Evolutionary conservation across 2,329 filamentous ascomycete species (phyloP).

Genomic region (Cytospora chrysosperma): DNA sequence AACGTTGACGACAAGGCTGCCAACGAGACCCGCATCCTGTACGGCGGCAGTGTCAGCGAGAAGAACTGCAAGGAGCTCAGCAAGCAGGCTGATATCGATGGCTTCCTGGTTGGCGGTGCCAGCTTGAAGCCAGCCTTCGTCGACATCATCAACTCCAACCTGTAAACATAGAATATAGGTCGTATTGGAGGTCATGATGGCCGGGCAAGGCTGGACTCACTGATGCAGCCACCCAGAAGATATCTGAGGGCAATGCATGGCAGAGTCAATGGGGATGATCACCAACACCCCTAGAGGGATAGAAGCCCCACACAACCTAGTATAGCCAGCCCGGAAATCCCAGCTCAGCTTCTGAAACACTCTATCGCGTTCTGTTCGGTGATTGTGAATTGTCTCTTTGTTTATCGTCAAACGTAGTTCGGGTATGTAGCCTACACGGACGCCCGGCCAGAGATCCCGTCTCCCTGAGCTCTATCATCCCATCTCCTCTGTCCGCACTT

Average conservation of each 20-base stretch:
- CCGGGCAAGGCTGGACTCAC: not conserved
- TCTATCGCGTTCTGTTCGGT: not conserved
- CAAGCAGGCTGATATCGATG: slow-evolving; percentile 93
- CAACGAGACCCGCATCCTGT: slow-evolving; percentile 89
- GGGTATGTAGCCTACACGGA: slow-evolving; percentile 12
- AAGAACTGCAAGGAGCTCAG: slow-evolving; percentile 96
- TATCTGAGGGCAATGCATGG: not conserved
- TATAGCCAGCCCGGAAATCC: slow-evolving; percentile 10
- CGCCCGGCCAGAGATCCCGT: not conserved
- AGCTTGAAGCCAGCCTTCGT: slow-evolving; percentile 90
- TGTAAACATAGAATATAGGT: slow-evolving; percentile 37
- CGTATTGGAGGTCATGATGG: slow-evolving; percentile 5
- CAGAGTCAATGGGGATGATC: not conserved
- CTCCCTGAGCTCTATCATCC: not conserved
- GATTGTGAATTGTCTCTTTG: not conserved
- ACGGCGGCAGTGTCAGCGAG: slow-evolving; percentile 94
- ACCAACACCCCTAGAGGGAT: not conserved
- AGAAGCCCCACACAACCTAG: not conserved
- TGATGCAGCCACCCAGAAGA: not conserved
- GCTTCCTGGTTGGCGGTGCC: slow-evolving; percentile 94
- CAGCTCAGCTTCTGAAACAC: slow-evolving; percentile 3
- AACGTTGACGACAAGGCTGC: slow-evolving; percentile 73
- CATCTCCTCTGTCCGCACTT: not conserved
- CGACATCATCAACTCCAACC: slow-evolving; percentile 59
- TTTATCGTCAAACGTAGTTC: slow-evolving; percentile 2